phyloP scores from a whole-genome alignment of 345 rosid genomes.

The Lumnitzera racemosa region DNA sequence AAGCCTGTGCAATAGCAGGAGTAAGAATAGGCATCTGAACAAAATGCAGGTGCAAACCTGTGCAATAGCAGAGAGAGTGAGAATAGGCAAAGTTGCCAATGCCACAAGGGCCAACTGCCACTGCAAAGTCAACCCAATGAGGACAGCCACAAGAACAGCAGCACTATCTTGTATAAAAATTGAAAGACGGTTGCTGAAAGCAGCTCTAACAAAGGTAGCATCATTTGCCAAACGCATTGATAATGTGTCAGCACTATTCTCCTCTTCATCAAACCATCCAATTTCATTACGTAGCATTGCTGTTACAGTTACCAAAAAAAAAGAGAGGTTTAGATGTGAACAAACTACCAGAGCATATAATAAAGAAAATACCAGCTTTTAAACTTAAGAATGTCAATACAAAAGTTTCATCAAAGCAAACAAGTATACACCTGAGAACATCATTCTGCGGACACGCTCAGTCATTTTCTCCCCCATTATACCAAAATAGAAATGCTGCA shows the following conservation, averaged over 20 bases:
- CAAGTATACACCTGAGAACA: slow-evolving; percentile 79
- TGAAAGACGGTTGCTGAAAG: slow-evolving; percentile 97
- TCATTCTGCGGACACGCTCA: slow-evolving; percentile 94
- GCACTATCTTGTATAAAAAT: slow-evolving; percentile 95
- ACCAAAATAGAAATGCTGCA: slow-evolving; percentile 98
- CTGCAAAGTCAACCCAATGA: slow-evolving; percentile 82
- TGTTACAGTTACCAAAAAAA: slow-evolving; percentile 28
- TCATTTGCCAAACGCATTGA: slow-evolving; percentile 99
- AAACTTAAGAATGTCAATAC: background rate
- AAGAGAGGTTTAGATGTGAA: slow-evolving; percentile 4
- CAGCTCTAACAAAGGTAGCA: slow-evolving; percentile 98
- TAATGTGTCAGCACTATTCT: slow-evolving; percentile 86
- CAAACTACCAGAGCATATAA: background rate
- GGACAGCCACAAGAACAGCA: slow-evolving; percentile 80
- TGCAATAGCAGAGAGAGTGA: slow-evolving; percentile 82
- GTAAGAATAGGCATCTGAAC: slow-evolving; percentile 39
- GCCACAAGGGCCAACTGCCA: slow-evolving; percentile 98
- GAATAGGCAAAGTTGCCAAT: slow-evolving; percentile 83
- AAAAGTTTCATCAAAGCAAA: background rate
- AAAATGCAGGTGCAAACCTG: slow-evolving; percentile 53
- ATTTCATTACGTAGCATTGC: slow-evolving; percentile 99
- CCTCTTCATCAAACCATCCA: slow-evolving; percentile 99
- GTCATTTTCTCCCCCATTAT: slow-evolving; percentile 99
- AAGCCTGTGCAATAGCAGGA: slow-evolving; percentile 94
- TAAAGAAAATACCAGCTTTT: too few relatives aligned